Evolutionary conservation across 257 asterid species (phyloP).

Genomic region (Penstemon eatonii): DNA sequence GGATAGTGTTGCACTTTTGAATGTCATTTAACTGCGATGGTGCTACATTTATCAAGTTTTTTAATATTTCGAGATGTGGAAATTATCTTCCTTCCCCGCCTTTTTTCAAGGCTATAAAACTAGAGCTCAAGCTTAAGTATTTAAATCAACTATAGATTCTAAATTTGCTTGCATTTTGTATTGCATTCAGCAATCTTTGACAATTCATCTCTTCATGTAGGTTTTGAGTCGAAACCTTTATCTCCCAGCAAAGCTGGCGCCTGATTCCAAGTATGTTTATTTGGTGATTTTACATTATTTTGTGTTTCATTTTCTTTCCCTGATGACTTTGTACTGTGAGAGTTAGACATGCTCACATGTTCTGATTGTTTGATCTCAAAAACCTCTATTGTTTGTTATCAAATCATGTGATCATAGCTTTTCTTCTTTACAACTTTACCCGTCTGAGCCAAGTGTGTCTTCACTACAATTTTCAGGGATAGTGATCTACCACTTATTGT

Average conservation of each 20-base stretch:
- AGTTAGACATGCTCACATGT: too few species aligned
- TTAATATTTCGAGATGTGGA: not conserved
- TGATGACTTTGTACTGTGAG: not conserved
- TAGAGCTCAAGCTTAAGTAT: not conserved
- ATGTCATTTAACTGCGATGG: not conserved
- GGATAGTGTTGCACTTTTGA: not conserved
- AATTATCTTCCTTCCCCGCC: not conserved
- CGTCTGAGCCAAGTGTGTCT: slow-evolving; percentile 22
- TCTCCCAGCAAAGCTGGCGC: slow-evolving; percentile 77
- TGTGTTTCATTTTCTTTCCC: slow-evolving; percentile 8
- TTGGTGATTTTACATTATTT: slow-evolving; percentile 14
- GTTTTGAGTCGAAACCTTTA: slow-evolving; percentile 92
- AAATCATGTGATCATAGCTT: slow-evolving; percentile 10
- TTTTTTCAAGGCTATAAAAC: too few species aligned
- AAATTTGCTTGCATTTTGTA: slow-evolving; percentile 3
- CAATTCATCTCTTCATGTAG: slow-evolving; percentile 38
- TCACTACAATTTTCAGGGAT: slow-evolving; percentile 48
- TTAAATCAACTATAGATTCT: not conserved
- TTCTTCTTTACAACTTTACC: slow-evolving; percentile 1
- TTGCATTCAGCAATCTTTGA: not conserved
- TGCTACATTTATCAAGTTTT: not conserved
- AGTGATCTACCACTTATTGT: slow-evolving; percentile 85
- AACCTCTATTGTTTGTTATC: not conserved
- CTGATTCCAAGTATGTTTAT: slow-evolving; percentile 64
- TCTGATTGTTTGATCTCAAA: not conserved